phyloP scores from a whole-genome alignment of 208 protist species.

The Trypanosoma conorhini region DNA sequence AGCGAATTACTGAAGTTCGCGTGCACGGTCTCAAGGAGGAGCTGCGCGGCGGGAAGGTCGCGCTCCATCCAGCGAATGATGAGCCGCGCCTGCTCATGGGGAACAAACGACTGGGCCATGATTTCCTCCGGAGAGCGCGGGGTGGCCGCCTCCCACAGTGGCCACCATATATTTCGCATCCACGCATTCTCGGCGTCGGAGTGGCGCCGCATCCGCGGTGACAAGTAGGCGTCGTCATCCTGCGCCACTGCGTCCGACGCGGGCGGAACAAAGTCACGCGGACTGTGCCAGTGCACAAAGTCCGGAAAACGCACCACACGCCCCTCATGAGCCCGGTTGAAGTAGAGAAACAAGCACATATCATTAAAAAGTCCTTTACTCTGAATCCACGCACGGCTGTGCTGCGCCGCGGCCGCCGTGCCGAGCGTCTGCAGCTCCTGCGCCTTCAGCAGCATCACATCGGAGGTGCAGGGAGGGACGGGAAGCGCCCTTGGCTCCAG shows the following conservation, averaged over 20 bases:
- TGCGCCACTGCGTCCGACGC: neutral
- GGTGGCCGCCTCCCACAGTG: slow-evolving; percentile 55
- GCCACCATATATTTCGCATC: slow-evolving; percentile 68
- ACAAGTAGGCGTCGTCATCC: slow-evolving; percentile 54
- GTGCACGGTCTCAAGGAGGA: slow-evolving; percentile 57
- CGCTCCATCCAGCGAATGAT: slow-evolving; percentile 61
- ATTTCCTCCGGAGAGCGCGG: slow-evolving; percentile 61
- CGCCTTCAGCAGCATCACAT: slow-evolving; percentile 57
- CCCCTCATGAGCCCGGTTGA: slow-evolving; percentile 63
- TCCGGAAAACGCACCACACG: slow-evolving; percentile 83
- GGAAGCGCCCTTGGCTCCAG: slow-evolving; percentile 56
- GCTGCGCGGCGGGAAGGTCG: slow-evolving; percentile 26
- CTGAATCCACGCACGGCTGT: slow-evolving; percentile 51
- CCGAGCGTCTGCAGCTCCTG: slow-evolving; percentile 46
- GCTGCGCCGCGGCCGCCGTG: slow-evolving; percentile 32
- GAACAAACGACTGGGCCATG: slow-evolving; percentile 39
- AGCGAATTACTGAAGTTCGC: slow-evolving; percentile 59
- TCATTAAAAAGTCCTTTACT: slow-evolving; percentile 76
- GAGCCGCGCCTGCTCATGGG: slow-evolving; percentile 41
- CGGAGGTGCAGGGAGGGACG: slow-evolving; percentile 54
- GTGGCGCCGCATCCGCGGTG: slow-evolving; percentile 59
- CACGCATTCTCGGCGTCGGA: slow-evolving; percentile 6
- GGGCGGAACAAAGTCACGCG: slow-evolving; percentile 64
- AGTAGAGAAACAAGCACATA: slow-evolving; percentile 87
- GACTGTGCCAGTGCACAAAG: slow-evolving; percentile 89